A percentile compares a stretch with the other conserved stretches of the same genome.
Conservation (phyloP, 139 green algal species). For the Tetradesmus obliquus region DNA sequence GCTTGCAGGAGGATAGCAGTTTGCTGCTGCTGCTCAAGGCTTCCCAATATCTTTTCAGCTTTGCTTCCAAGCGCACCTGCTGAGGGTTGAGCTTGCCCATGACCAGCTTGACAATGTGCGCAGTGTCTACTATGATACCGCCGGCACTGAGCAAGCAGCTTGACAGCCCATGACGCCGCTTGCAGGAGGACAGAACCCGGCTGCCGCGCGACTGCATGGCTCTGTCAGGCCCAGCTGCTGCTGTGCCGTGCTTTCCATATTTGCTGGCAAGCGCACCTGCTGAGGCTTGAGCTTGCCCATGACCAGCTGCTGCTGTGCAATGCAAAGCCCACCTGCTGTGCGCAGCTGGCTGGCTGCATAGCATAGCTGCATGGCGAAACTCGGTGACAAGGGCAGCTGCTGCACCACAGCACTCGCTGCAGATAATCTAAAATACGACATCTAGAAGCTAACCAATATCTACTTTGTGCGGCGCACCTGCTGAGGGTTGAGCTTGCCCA, state of each 20-base stretch:
- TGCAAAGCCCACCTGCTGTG: background rate
- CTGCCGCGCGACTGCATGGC: too few relatives aligned
- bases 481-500: slow-evolving; percentile 88
- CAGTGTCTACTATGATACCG: too few relatives aligned
- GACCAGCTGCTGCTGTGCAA: too few relatives aligned
- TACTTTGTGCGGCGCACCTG: slow-evolving; percentile 50
- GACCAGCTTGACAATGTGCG: slow-evolving; percentile 78
- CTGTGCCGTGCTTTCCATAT: too few relatives aligned
- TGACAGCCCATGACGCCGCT: too few relatives aligned
- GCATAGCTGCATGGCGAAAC: background rate
- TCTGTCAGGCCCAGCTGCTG: too few relatives aligned
- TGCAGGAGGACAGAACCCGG: too few relatives aligned
- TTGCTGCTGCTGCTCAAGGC: too few relatives aligned
- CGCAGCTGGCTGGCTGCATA: background rate
- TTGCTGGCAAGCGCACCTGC: background rate
- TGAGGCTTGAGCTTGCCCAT: background rate
- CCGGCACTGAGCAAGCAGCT: too few relatives aligned
- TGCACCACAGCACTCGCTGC: background rate
- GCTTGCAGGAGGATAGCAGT: too few relatives aligned
- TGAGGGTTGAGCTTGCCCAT: slow-evolving; percentile 89
- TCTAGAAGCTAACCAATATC: too few relatives aligned
- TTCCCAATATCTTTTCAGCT: background rate
- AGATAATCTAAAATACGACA: too few relatives aligned
- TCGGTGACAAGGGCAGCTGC: background rate
- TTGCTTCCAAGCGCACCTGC: slow-evolving; percentile 49